phyloP scores from a whole-genome alignment of 2,329 filamentous ascomycete species.

The Lecanosticta acicola region DNA sequence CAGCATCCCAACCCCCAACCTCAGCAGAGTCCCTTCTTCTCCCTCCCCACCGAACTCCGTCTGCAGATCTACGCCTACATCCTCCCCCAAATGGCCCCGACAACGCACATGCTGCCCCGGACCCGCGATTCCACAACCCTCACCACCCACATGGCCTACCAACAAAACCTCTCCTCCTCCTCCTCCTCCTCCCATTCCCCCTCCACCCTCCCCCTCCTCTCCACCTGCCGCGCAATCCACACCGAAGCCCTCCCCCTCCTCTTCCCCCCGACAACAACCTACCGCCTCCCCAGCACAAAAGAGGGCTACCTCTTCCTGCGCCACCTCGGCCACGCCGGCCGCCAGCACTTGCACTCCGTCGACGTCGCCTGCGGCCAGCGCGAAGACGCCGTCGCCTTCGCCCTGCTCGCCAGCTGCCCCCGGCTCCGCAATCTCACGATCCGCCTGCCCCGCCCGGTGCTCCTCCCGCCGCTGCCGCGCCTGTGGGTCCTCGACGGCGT shows the following conservation, averaged over 20 bases:
- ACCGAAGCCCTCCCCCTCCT: slow-evolving; percentile 42
- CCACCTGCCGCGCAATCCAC: slow-evolving; percentile 39
- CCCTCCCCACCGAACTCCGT: slow-evolving; percentile 55
- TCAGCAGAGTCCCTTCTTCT: slow-evolving; percentile 33
- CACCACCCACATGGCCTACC: slow-evolving; percentile 20
- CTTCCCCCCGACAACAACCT: slow-evolving; percentile 42
- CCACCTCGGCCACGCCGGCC: slow-evolving; percentile 25
- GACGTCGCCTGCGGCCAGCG: slow-evolving; percentile 25
- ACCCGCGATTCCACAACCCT: slow-evolving; percentile 26
- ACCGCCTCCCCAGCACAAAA: slow-evolving; percentile 42
- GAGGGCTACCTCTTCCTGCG: slow-evolving; percentile 41
- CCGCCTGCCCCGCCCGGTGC: slow-evolving; percentile 18
- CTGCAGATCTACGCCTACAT: slow-evolving; percentile 51
- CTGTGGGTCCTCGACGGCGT: slow-evolving; percentile 27
- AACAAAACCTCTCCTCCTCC: slow-evolving; percentile 15
- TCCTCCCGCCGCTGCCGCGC: slow-evolving; percentile 14
- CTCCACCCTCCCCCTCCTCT: slow-evolving; percentile 40
- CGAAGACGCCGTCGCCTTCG: slow-evolving; percentile 30
- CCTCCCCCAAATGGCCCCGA: slow-evolving; percentile 26
- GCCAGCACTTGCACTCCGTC: slow-evolving; percentile 19
- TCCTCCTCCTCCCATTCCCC: slow-evolving; percentile 29
- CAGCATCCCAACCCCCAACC: background rate
- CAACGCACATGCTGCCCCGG: slow-evolving; percentile 22
- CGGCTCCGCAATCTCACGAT: slow-evolving; percentile 24
- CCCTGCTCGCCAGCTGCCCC: slow-evolving; percentile 25